Percentiles rank a stretch among this genome's conserved stretches.
These are phyloP conservation scores for Urtica urens DNA, from an alignment of 306 rosid species.

Conservation along the genomic window DNA sequence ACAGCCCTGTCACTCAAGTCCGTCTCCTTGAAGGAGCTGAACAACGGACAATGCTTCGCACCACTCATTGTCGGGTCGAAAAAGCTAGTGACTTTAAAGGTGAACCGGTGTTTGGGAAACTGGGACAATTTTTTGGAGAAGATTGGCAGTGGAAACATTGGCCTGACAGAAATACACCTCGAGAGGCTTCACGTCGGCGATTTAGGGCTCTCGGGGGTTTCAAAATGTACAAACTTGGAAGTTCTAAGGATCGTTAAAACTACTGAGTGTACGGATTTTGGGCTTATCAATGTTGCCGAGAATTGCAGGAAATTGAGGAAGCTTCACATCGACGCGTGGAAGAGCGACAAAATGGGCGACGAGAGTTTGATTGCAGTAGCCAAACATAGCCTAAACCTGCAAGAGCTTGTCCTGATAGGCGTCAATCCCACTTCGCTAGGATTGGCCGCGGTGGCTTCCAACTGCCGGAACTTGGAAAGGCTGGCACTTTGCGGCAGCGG, in stretches of 20 bases:
- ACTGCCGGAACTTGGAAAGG: slow-evolving; percentile 55
- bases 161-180: slow-evolving; percentile 49
- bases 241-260: slow-evolving; percentile 54
- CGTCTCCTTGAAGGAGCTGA: slow-evolving; percentile 50
- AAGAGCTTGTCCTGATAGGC: slow-evolving; percentile 73
- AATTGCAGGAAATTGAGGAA: slow-evolving; percentile 53
- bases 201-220: slow-evolving; percentile 50
- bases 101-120: slow-evolving; percentile 62
- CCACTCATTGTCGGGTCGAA: slow-evolving; percentile 53
- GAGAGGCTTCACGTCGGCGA: slow-evolving; percentile 79
- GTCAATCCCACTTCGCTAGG: slow-evolving; percentile 49
- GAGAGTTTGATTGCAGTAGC: slow-evolving; percentile 59
- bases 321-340: slow-evolving; percentile 86
- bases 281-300: slow-evolving; percentile 47
- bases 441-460: slow-evolving; percentile 44
- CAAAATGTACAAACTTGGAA: slow-evolving; percentile 46
- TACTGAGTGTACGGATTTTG: slow-evolving; percentile 54
- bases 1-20: slow-evolving; percentile 46
- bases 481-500: slow-evolving; percentile 71
- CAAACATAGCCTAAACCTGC: slow-evolving; percentile 43
- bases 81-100: slow-evolving; percentile 46
- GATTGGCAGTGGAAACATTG: slow-evolving; percentile 26
- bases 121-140: slow-evolving; percentile 55
- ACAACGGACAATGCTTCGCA: slow-evolving; percentile 47
- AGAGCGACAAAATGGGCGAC: slow-evolving; percentile 61